Conservation (phyloP, 1,284 basidiomycete genomes). For the Rhizopogon parksii region DNA sequence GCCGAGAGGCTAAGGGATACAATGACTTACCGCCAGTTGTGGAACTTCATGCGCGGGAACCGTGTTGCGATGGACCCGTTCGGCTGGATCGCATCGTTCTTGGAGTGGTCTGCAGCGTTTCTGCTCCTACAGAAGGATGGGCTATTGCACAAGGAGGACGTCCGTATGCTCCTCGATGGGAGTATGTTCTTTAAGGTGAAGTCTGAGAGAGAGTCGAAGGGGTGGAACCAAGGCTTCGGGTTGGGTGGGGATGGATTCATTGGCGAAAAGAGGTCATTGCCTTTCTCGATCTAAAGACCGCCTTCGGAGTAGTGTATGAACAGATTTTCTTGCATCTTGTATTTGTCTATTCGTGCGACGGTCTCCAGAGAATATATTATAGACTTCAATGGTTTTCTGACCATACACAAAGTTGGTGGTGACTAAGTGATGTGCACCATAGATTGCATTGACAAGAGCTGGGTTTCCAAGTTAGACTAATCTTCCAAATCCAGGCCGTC, state of each 20-base stretch:
- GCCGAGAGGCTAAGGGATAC: conserved; percentile 11
- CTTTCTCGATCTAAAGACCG: conserved; percentile 11
- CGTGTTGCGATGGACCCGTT: conserved; percentile 31
- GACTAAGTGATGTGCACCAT: too few relatives aligned
- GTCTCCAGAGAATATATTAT: neutral
- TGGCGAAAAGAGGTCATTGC: conserved; percentile 23
- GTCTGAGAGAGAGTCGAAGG: conserved; percentile 13
- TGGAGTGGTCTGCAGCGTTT: conserved; percentile 30
- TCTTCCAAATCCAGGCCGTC: too few relatives aligned
- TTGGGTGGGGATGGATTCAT: conserved; percentile 25
- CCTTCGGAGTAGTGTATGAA: neutral
- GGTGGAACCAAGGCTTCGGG: conserved; percentile 27
- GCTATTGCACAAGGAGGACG: conserved; percentile 24
- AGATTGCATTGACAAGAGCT: too few relatives aligned
- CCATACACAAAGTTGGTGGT: too few relatives aligned
- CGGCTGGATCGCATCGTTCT: conserved; percentile 27
- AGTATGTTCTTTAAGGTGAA: conserved; percentile 25
- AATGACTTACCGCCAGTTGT: conserved; percentile 24
- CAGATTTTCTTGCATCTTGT: neutral
- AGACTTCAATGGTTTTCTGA: too few relatives aligned
- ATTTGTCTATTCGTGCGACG: conserved; percentile 14
- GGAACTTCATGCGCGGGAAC: conserved; percentile 25
- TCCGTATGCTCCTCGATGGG: conserved; percentile 22
- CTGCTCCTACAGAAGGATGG: conserved; percentile 23
- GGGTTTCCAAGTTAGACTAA: too few relatives aligned